phyloP scores from a whole-genome alignment of 805 yeast genomes.

The Blastobotrys parvus region DNA sequence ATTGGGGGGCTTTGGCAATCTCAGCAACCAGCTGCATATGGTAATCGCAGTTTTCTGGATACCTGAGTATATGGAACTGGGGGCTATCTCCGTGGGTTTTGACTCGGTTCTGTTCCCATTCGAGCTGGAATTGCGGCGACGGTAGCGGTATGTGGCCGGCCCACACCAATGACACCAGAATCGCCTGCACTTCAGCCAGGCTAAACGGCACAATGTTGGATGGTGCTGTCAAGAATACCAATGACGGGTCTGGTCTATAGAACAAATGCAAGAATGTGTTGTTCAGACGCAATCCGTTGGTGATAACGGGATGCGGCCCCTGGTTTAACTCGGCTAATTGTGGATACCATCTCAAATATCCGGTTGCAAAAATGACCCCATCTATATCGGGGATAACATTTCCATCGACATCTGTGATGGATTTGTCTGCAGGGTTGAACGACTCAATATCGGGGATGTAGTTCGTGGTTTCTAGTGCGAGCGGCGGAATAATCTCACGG shows the following conservation, averaged over 20 bases:
- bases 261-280: slow-evolving; percentile 54
- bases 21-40: neutral
- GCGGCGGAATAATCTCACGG: neutral
- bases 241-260: slow-evolving; percentile 50
- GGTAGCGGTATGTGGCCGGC: slow-evolving; percentile 48
- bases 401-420: slow-evolving; percentile 45
- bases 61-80: neutral
- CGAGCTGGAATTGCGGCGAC: neutral
- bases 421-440: slow-evolving; percentile 10
- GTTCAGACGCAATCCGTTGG: slow-evolving; percentile 41
- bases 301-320: slow-evolving; percentile 30
- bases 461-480: neutral
- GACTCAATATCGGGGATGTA: slow-evolving; percentile 1
- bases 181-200: slow-evolving; percentile 49
- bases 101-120: slow-evolving; percentile 1
- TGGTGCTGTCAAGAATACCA: slow-evolving; percentile 50
- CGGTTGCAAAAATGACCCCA: slow-evolving; percentile 60
- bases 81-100: neutral
- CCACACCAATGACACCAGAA: slow-evolving; percentile 55
- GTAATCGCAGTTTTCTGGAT: slow-evolving; percentile 1
- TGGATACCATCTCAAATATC: slow-evolving; percentile 61
- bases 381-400: slow-evolving; percentile 41
- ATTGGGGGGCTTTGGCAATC: neutral
- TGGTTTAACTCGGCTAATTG: slow-evolving; percentile 35
- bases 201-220: slow-evolving; percentile 27